These are phyloP conservation scores for Thelonectria discophora DNA, from an alignment of 2,329 filamentous ascomycete species.

Conservation along the genomic window DNA sequence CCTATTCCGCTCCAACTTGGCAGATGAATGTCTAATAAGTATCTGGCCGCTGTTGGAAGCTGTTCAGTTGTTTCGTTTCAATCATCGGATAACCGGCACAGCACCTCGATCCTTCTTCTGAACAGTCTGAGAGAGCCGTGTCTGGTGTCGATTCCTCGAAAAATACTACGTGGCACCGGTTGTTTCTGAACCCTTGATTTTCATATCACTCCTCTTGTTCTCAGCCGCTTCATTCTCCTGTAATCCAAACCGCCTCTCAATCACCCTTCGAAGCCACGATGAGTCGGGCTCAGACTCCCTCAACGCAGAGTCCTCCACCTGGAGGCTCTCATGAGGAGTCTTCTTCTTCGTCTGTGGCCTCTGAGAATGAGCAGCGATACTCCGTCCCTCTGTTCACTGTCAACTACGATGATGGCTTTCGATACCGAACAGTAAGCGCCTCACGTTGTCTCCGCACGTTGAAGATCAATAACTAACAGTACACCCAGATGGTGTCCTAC, in stretches of 20 bases:
- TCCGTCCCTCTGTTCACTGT: conserved; percentile 2
- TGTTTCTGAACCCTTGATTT: neutral
- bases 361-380: conserved; percentile 7
- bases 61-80: neutral
- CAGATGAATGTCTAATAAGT: neutral
- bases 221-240: neutral
- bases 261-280: neutral
- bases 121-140: no score
- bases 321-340: conserved; percentile 3
- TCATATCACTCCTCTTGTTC: neutral
- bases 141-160: neutral
- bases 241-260: neutral
- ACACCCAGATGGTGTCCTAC: conserved; percentile 11
- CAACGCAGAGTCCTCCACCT: neutral
- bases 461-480: neutral
- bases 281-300: conserved; percentile 15
- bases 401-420: conserved; percentile 12
- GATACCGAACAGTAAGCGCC: conserved; percentile 12
- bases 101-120: neutral
- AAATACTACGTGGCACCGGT: neutral
- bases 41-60: neutral
- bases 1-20: neutral
- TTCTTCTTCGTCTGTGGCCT: conserved; percentile 1
- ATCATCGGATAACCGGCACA: neutral
- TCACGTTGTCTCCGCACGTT: neutral